Conservation (phyloP, 352 stramenopile genomes). For the Elongisporangium senticosum region DNA sequence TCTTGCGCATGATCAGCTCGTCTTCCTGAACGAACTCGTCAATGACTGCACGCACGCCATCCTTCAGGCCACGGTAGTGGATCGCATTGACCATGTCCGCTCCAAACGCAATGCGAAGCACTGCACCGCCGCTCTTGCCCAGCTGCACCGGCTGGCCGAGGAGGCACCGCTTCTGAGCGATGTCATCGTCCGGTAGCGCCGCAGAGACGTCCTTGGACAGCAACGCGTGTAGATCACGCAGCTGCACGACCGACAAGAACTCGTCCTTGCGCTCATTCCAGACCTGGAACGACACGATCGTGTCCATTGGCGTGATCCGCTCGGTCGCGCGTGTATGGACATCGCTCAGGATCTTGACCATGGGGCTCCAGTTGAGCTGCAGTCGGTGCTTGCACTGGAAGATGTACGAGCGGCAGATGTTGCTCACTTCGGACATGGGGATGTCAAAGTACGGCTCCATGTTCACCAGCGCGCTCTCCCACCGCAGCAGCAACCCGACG, state of each 20-base stretch:
- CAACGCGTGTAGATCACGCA: slow-evolving; percentile 65
- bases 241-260: slow-evolving; percentile 36
- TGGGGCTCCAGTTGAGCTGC: slow-evolving; percentile 26
- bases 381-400: slow-evolving; percentile 40
- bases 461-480: slow-evolving; percentile 71
- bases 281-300: slow-evolving; percentile 80
- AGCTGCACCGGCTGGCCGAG: slow-evolving; percentile 81
- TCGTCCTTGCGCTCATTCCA: slow-evolving; percentile 25
- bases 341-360: slow-evolving; percentile 43
- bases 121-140: slow-evolving; percentile 46
- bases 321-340: slow-evolving; percentile 8
- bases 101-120: slow-evolving; percentile 82
- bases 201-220: slow-evolving; percentile 66
- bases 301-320: slow-evolving; percentile 44
- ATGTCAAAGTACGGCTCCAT: slow-evolving; percentile 79
- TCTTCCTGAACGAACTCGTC: slow-evolving; percentile 47
- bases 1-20: slow-evolving; percentile 55
- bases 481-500: slow-evolving; percentile 69
- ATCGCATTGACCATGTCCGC: slow-evolving; percentile 84
- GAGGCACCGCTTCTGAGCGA: slow-evolving; percentile 57
- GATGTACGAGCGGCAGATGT: slow-evolving; percentile 63
- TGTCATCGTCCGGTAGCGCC: slow-evolving; percentile 32
- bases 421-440: slow-evolving; percentile 28
- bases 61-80: slow-evolving; percentile 30
- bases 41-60: slow-evolving; percentile 23